Evolutionary conservation across 1,284 basidiomycete genomes (phyloP).

Genomic region (Puccinia polysora): DNA sequence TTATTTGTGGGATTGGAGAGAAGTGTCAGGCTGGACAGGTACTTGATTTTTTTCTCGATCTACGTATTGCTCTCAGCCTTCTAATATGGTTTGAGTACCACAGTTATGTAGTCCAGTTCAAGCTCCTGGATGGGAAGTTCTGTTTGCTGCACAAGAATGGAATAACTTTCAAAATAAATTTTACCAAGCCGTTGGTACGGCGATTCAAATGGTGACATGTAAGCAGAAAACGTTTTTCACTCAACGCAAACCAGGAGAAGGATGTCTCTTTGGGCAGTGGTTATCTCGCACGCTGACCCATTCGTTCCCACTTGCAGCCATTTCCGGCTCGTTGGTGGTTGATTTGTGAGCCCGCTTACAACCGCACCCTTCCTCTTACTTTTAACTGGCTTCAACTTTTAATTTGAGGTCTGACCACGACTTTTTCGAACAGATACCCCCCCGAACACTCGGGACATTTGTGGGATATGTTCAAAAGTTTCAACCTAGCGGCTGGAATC

Average conservation of each 20-base stretch:
- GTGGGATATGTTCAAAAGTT: slow-evolving; percentile 23
- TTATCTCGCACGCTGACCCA: too few relatives aligned
- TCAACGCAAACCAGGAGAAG: not conserved
- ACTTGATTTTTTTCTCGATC: not conserved
- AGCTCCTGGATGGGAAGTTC: slow-evolving; percentile 27
- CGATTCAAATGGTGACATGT: slow-evolving; percentile 36
- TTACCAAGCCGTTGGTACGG: slow-evolving; percentile 29
- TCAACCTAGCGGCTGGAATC: slow-evolving; percentile 19
- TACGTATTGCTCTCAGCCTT: too few relatives aligned
- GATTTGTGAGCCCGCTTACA: slow-evolving; percentile 10
- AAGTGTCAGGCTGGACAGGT: slow-evolving; percentile 29
- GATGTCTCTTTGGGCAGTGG: too few relatives aligned
- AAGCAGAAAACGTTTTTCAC: not conserved
- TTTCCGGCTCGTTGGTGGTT: slow-evolving; percentile 25
- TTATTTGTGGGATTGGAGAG: slow-evolving; percentile 36
- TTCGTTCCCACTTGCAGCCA: slow-evolving; percentile 1
- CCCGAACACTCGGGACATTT: slow-evolving; percentile 10
- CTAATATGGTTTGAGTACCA: not conserved
- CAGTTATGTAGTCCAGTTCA: slow-evolving; percentile 34
- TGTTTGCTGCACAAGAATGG: slow-evolving; percentile 33
- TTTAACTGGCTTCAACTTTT: too few relatives aligned
- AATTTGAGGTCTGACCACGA: too few relatives aligned
- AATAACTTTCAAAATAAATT: slow-evolving; percentile 34
- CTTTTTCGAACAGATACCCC: slow-evolving; percentile 28
- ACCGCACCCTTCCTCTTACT: too few relatives aligned